phyloP scores from a whole-genome alignment of 768 basidiomycete species.

The Suillus hirtellus region DNA sequence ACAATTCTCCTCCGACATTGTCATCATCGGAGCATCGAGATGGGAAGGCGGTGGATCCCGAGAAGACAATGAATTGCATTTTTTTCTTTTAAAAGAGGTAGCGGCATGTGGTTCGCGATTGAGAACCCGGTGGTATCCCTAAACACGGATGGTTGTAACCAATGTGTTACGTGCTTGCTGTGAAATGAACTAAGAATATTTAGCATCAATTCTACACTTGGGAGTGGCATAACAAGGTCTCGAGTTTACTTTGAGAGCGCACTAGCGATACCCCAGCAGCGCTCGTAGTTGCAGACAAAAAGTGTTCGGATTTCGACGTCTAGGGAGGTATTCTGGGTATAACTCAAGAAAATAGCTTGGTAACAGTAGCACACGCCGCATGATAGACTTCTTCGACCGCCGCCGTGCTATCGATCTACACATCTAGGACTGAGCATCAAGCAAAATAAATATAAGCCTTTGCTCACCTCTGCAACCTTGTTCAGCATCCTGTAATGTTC shows the following conservation, averaged over 20 bases:
- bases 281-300: not conserved
- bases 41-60: not conserved
- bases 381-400: constrained; percentile 72
- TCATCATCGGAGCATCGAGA: not conserved
- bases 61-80: not conserved
- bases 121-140: not conserved
- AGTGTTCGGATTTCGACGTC: not conserved
- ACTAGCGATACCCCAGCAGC: not conserved
- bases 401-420: constrained; percentile 68
- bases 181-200: not conserved
- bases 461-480: constrained; percentile 79
- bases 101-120: not conserved
- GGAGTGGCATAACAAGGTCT: not conserved
- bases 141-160: not conserved
- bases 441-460: not conserved
- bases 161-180: not conserved
- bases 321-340: constrained; percentile 8
- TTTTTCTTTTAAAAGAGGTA: not conserved
- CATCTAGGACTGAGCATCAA: constrained; percentile 2
- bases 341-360: constrained; percentile 41
- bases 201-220: not conserved
- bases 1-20: not conserved
- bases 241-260: not conserved
- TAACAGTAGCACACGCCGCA: constrained; percentile 55
- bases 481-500: constrained; percentile 64